These are phyloP conservation scores for Sphaerulina musiva DNA, from an alignment of 2,329 filamentous ascomycete species.

Conservation along the genomic window DNA sequence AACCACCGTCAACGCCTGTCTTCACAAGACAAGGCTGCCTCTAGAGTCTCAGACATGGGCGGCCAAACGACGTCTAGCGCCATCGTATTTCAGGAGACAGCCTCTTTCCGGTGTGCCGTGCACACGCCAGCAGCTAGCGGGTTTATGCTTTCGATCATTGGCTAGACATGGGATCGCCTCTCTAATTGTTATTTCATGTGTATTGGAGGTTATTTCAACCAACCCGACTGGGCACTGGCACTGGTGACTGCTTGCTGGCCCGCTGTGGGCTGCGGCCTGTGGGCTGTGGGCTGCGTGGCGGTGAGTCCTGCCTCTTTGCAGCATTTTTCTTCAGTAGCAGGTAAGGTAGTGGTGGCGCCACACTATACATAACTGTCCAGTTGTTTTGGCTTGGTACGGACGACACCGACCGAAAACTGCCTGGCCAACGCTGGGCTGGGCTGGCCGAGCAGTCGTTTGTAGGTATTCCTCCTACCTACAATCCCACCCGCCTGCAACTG, in stretches of 20 bases:
- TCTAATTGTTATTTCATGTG: neutral
- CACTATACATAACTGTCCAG: too few relatives aligned
- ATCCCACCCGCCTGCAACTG: too few relatives aligned
- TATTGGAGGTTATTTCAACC: neutral
- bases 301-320: neutral
- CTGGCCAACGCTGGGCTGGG: too few relatives aligned
- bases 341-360: too few relatives aligned
- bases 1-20: neutral
- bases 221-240: neutral
- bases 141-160: neutral
- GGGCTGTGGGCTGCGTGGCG: too few relatives aligned
- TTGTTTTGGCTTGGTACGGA: too few relatives aligned
- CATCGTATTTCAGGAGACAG: constrained; percentile 4
- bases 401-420: too few relatives aligned
- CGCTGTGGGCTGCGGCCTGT: too few relatives aligned
- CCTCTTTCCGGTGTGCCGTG: constrained; percentile 1
- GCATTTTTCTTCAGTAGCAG: neutral
- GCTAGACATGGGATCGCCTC: neutral
- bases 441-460: too few relatives aligned
- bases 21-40: neutral
- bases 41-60: neutral
- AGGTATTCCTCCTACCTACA: too few relatives aligned
- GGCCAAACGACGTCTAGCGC: neutral
- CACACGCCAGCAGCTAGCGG: neutral
- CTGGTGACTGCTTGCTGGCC: neutral